phyloP scores from a whole-genome alignment of 495 filamentous ascomycete genomes.

The Penicillium cataractarum region DNA sequence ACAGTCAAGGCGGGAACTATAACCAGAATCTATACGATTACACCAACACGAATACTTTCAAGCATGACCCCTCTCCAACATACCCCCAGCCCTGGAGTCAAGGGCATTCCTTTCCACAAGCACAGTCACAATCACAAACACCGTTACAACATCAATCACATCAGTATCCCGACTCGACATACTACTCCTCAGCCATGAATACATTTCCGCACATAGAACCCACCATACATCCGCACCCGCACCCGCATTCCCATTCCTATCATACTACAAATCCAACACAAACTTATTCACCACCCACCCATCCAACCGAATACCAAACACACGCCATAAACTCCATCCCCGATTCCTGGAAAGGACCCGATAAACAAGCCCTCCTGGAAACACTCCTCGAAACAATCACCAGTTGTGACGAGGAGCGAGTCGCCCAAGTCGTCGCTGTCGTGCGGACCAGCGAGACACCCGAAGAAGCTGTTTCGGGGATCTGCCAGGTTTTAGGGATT shows the following conservation, averaged over 20 bases:
- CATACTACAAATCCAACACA: not conserved
- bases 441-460: conserved; percentile 36
- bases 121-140: not conserved
- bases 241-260: not conserved
- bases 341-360: conserved; percentile 29
- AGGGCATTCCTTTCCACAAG: conserved; percentile 8
- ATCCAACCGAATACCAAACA: conserved; percentile 4
- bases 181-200: conserved; percentile 17
- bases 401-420: conserved; percentile 34
- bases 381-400: conserved; percentile 37
- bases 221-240: not conserved
- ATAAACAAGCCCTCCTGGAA: conserved; percentile 34
- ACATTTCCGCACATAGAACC: not conserved
- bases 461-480: conserved; percentile 39
- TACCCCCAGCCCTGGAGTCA: conserved; percentile 17
- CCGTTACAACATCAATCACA: not conserved
- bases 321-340: conserved; percentile 14
- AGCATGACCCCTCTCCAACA: conserved; percentile 5
- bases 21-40: not conserved
- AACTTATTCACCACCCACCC: not conserved
- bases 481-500: conserved; percentile 32
- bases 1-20: not conserved
- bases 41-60: not conserved
- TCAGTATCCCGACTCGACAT: conserved; percentile 10
- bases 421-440: conserved; percentile 35